Evolutionary conservation across 1,139 yeast species (phyloP).

Genomic region (Geotrichum reessii): DNA sequence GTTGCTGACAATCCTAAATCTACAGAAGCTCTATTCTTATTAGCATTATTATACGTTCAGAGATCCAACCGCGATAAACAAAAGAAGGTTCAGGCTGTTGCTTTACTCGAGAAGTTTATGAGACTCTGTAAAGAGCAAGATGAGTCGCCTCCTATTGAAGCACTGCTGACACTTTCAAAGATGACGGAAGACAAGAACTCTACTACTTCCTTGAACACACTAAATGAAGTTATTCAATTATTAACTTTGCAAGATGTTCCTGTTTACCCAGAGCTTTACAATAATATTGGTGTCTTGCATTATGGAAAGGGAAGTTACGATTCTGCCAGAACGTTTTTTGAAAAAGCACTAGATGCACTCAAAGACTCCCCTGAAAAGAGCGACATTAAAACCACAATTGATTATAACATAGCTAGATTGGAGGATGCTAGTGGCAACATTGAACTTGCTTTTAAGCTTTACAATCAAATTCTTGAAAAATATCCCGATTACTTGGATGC

Average conservation of each 20-base stretch:
- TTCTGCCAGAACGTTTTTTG: slow-evolving; percentile 47
- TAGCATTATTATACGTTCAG: slow-evolving; percentile 68
- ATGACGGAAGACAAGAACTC: slow-evolving; percentile 56
- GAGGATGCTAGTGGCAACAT: slow-evolving; percentile 41
- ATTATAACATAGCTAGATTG: slow-evolving; percentile 39
- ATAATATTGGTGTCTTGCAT: slow-evolving; percentile 82
- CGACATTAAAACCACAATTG: slow-evolving; percentile 30
- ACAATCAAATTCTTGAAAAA: slow-evolving; percentile 49
- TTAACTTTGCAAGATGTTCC: slow-evolving; percentile 41
- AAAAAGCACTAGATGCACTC: slow-evolving; percentile 44
- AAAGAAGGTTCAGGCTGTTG: slow-evolving; percentile 42
- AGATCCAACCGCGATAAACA: slow-evolving; percentile 24
- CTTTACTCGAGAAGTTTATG: slow-evolving; percentile 67
- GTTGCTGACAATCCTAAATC: slow-evolving; percentile 63
- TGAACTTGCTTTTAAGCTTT: slow-evolving; percentile 47
- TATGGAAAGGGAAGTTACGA: slow-evolving; percentile 59
- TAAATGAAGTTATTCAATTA: slow-evolving; percentile 52
- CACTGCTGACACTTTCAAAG: slow-evolving; percentile 60
- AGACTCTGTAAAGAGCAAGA: slow-evolving; percentile 51
- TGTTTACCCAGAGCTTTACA: slow-evolving; percentile 64
- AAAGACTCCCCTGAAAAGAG: slow-evolving; percentile 41
- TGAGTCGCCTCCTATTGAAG: slow-evolving; percentile 65
- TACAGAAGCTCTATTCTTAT: slow-evolving; percentile 66
- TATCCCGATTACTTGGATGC: slow-evolving; percentile 77
- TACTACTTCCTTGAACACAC: slow-evolving; percentile 48